These are phyloP conservation scores for Seiridium cupressi DNA, from an alignment of 2,329 filamentous ascomycete genomes.

Conservation along the genomic window DNA sequence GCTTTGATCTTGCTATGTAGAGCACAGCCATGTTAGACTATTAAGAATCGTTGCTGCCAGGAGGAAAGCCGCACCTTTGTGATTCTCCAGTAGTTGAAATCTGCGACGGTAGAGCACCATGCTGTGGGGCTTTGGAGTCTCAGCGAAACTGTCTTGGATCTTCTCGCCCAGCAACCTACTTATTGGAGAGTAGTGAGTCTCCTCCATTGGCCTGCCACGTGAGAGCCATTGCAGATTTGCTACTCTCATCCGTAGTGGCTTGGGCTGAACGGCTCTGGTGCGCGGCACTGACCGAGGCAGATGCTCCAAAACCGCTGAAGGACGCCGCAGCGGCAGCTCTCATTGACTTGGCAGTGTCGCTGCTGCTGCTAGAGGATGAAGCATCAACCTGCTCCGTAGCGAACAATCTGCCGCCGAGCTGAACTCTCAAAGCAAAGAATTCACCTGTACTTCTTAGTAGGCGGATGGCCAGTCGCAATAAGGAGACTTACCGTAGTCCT, in stretches of 20 bases:
- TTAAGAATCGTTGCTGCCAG: neutral
- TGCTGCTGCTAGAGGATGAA: too few relatives aligned
- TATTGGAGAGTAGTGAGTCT: neutral
- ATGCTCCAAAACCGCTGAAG: neutral
- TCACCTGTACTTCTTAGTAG: neutral
- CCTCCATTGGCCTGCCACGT: constrained; percentile 5
- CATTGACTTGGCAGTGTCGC: neutral
- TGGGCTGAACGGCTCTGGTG: neutral
- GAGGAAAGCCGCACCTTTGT: neutral
- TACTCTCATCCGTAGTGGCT: neutral
- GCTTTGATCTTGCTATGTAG: neutral
- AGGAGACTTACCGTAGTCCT: neutral
- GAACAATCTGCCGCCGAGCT: neutral
- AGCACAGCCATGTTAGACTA: neutral
- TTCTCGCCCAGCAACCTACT: neutral
- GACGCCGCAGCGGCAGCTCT: neutral
- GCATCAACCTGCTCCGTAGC: neutral
- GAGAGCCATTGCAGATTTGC: neutral
- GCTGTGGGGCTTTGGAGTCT: neutral
- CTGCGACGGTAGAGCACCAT: neutral
- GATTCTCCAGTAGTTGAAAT: neutral
- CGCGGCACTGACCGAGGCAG: neutral
- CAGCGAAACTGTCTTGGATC: neutral
- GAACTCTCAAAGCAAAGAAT: neutral
- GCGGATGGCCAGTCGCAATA: neutral